Conservation (phyloP, 139 green algal genomes). For the Auxenochlorella pyrenoidosa region DNA sequence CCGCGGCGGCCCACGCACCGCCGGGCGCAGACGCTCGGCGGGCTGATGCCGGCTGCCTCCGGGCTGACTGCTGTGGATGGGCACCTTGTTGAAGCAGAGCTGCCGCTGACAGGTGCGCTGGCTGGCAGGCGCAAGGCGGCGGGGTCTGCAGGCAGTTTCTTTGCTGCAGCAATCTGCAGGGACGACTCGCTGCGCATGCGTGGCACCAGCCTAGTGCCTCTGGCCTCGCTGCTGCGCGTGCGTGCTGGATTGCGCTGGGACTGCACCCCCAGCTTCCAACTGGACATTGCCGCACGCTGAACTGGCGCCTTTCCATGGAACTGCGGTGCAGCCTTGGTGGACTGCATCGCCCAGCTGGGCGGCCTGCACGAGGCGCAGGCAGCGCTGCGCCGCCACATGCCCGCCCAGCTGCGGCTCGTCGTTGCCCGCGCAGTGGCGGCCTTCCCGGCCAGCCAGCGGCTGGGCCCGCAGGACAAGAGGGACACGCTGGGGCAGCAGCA, state of each 20-base stretch:
- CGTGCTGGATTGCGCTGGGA: too few species aligned
- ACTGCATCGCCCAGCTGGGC: constrained; percentile 56
- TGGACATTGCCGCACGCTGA: too few species aligned
- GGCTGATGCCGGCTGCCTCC: neutral
- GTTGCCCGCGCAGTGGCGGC: constrained; percentile 34
- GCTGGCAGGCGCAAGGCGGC: too few species aligned
- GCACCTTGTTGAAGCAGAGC: constrained; percentile 29
- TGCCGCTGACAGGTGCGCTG: constrained; percentile 21
- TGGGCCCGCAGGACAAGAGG: neutral
- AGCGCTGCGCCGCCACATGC: constrained; percentile 46
- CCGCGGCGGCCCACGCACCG: constrained; percentile 21
- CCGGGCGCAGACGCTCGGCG: constrained; percentile 17
- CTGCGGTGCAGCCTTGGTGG: constrained; percentile 23
- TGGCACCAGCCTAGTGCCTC: too few species aligned
- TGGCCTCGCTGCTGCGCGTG: too few species aligned
- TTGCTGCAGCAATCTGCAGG: too few species aligned
- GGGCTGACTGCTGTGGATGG: constrained; percentile 27
- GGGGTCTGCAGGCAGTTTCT: too few species aligned
- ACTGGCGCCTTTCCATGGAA: too few species aligned
- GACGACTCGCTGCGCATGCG: too few species aligned
- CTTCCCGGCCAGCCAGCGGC: constrained; percentile 17
- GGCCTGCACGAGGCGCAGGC: constrained; percentile 49
- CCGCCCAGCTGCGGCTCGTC: constrained; percentile 31
- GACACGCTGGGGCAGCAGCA: neutral
- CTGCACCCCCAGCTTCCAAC: too few species aligned